These are phyloP conservation scores for Suhomyces sp. DNA, from an alignment of 805 yeast genomes.

Conservation along the genomic window DNA sequence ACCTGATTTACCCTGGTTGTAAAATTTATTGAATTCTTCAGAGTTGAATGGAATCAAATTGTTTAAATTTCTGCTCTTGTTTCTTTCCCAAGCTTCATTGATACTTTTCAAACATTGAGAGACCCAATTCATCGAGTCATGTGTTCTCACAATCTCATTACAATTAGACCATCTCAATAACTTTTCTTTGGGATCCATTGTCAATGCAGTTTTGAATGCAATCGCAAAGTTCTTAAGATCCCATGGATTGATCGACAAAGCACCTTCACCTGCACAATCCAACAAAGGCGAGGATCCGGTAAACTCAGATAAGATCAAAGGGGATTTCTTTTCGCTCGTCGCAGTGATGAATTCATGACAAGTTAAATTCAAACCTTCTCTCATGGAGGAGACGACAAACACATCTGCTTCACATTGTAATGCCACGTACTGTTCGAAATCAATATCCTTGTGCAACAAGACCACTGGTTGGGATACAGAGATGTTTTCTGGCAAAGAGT, in stretches of 20 bases:
- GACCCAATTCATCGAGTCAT: constrained; percentile 80
- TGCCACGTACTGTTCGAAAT: constrained; percentile 86
- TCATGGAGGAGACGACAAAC: constrained; percentile 84
- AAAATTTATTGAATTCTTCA: constrained; percentile 34
- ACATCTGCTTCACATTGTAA: constrained; percentile 80
- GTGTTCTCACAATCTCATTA: constrained; percentile 55
- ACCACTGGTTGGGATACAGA: constrained; percentile 81
- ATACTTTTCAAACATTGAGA: constrained; percentile 53
- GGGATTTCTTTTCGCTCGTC: constrained; percentile 68
- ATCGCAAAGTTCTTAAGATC: constrained; percentile 65
- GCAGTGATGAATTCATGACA: constrained; percentile 92
- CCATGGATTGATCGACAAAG: constrained; percentile 89
- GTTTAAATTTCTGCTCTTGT: constrained; percentile 25
- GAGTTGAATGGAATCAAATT: constrained; percentile 32
- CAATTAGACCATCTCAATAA: constrained; percentile 60
- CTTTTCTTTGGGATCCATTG: constrained; percentile 62
- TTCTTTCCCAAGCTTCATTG: constrained; percentile 38
- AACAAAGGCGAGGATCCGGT: constrained; percentile 90
- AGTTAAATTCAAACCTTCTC: constrained; percentile 96
- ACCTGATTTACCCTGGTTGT: constrained; percentile 14
- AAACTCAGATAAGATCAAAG: constrained; percentile 85
- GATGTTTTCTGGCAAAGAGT: constrained; percentile 69
- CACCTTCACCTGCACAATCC: constrained; percentile 51
- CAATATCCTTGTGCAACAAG: constrained; percentile 82
- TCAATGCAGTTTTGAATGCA: constrained; percentile 62